These are phyloP conservation scores for Epichloe elymi DNA, from an alignment of 2,329 filamentous ascomycete genomes.

Conservation along the genomic window DNA sequence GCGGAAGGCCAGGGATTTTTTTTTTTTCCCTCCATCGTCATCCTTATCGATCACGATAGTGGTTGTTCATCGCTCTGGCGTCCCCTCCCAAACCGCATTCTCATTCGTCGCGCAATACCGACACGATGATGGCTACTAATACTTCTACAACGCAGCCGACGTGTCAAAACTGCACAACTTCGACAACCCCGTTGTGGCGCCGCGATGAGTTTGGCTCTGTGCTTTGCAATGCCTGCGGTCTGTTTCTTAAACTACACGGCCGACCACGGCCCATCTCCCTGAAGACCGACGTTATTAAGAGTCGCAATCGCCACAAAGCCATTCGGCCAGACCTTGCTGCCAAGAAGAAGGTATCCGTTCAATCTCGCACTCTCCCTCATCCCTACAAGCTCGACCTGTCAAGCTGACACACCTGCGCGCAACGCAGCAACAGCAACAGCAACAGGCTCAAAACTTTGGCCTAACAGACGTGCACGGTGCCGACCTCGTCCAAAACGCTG, in stretches of 20 bases:
- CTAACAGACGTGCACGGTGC: conserved; percentile 44
- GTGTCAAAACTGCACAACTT: conserved; percentile 92
- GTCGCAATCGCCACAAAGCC: conserved; percentile 93
- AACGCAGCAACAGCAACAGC: conserved; percentile 21
- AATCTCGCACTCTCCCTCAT: background rate
- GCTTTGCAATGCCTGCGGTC: conserved; percentile 94
- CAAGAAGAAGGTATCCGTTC: conserved; percentile 60
- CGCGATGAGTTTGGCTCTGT: conserved; percentile 92
- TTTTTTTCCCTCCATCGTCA: conserved; percentile 22
- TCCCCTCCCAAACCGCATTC: conserved; percentile 12
- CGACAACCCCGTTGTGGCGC: conserved; percentile 92
- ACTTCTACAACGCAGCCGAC: conserved; percentile 67
- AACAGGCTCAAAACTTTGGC: conserved; percentile 27
- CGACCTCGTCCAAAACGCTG: conserved; percentile 36
- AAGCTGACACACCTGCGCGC: background rate
- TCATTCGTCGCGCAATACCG: conserved; percentile 21
- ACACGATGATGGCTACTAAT: conserved; percentile 40
- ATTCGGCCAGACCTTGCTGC: conserved; percentile 63
- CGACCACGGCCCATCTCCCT: conserved; percentile 86
- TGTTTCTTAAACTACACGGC: conserved; percentile 94
- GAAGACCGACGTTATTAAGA: conserved; percentile 99
- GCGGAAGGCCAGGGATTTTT: conserved; percentile 17
- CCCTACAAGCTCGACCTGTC: background rate
- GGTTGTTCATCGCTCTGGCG: conserved; percentile 18
- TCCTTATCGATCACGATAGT: conserved; percentile 26